These are phyloP conservation scores for Aspergillus brunneoviolaceus DNA, from an alignment of 2,329 filamentous ascomycete species.

Conservation along the genomic window DNA sequence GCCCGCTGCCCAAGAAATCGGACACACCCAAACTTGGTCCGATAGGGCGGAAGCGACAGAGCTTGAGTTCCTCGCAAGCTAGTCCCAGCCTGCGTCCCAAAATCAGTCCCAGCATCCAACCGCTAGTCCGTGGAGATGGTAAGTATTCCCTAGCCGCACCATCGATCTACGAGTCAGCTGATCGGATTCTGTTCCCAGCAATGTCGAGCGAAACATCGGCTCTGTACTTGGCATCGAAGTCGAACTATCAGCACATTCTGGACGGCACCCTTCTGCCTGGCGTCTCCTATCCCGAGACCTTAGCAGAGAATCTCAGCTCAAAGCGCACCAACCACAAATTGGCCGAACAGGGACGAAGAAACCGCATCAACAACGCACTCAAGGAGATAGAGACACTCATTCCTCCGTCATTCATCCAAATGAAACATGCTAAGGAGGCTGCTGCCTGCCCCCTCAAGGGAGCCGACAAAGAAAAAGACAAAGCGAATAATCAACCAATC, in stretches of 20 bases:
- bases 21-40: slow-evolving; percentile 50
- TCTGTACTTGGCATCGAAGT: slow-evolving; percentile 86
- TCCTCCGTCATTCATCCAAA: slow-evolving; percentile 55
- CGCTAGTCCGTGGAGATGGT: slow-evolving; percentile 72
- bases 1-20: slow-evolving; percentile 40
- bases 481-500: slow-evolving; percentile 58
- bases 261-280: slow-evolving; percentile 90
- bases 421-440: slow-evolving; percentile 40
- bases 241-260: slow-evolving; percentile 96
- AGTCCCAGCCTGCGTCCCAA: slow-evolving; percentile 84
- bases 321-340: slow-evolving; percentile 98
- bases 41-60: slow-evolving; percentile 67
- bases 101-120: slow-evolving; percentile 94
- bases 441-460: slow-evolving; percentile 40
- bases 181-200: slow-evolving; percentile 27
- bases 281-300: slow-evolving; percentile 82
- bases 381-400: slow-evolving; percentile 86
- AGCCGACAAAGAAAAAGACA: slow-evolving; percentile 53
- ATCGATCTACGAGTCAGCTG: slow-evolving; percentile 3
- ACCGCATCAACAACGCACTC: slow-evolving; percentile 90
- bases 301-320: slow-evolving; percentile 90
- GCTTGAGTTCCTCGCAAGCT: slow-evolving; percentile 69
- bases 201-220: slow-evolving; percentile 61
- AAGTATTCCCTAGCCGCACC: slow-evolving; percentile 31
- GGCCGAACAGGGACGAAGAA: slow-evolving; percentile 90